These are phyloP conservation scores for Solanum megistacrolobum DNA, from an alignment of 257 asterid species.

Conservation along the genomic window DNA sequence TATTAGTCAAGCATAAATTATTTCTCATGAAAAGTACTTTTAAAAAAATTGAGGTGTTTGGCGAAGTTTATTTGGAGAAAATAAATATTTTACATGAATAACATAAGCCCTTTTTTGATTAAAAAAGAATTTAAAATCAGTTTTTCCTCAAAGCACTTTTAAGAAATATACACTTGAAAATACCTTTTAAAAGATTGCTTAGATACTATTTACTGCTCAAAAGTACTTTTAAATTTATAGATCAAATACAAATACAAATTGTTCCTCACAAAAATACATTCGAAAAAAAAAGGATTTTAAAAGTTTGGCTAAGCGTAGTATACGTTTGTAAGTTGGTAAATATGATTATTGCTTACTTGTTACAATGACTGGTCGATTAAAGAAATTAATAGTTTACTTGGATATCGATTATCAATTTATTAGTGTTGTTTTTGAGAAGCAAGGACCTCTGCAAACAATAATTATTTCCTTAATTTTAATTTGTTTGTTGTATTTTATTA, in stretches of 20 bases:
- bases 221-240: too few species aligned
- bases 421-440: too few species aligned
- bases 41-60: background rate
- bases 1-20: background rate
- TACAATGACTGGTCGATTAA: background rate
- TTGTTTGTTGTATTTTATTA: too few species aligned
- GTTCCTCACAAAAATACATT: background rate
- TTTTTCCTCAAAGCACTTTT: background rate
- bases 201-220: background rate
- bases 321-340: background rate
- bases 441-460: too few species aligned
- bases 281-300: too few species aligned
- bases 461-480: too few species aligned
- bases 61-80: background rate
- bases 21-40: background rate
- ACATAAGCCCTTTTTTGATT: too few species aligned
- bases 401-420: too few species aligned
- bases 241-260: too few species aligned
- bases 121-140: too few species aligned
- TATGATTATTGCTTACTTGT: background rate
- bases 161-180: background rate
- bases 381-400: too few species aligned
- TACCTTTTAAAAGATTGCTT: background rate
- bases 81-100: too few species aligned
- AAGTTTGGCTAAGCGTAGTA: background rate